A percentile compares a stretch with the other conserved stretches of the same genome.
phyloP scores from a whole-genome alignment of 129 eudicot species.

The Flaveria trinervia region DNA sequence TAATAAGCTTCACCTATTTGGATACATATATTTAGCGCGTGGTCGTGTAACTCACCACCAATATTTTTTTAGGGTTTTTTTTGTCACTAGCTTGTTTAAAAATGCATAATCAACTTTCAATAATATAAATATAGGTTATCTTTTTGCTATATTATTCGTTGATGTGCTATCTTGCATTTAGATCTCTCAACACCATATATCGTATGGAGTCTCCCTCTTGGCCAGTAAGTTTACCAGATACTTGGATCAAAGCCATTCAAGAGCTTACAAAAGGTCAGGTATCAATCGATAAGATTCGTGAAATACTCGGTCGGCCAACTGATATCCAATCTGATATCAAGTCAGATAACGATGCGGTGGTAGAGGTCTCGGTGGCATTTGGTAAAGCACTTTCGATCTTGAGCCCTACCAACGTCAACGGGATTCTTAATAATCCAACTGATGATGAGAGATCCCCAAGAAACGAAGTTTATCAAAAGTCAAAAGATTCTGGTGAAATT shows the following conservation, averaged over 20 bases:
- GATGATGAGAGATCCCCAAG: slow-evolving; percentile 4
- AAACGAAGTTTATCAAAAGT: slow-evolving; percentile 21
- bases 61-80: neutral
- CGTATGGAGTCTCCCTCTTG: slow-evolving; percentile 26
- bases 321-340: neutral
- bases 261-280: slow-evolving; percentile 38
- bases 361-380: slow-evolving; percentile 26
- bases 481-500: slow-evolving; percentile 45
- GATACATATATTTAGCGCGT: no score
- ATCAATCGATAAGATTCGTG: slow-evolving; percentile 21
- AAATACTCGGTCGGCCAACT: slow-evolving; percentile 1
- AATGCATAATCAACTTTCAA: neutral
- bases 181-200: neutral
- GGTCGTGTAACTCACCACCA: neutral
- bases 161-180: neutral
- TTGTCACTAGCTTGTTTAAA: slow-evolving; percentile 22
- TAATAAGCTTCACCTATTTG: no score
- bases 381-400: slow-evolving; percentile 28
- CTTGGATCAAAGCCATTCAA: slow-evolving; percentile 23
- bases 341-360: slow-evolving; percentile 16
- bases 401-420: slow-evolving; percentile 14
- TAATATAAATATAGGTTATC: neutral
- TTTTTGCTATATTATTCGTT: neutral
- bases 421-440: slow-evolving; percentile 28
- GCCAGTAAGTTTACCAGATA: slow-evolving; percentile 21